Percentiles rank a stretch among this genome's conserved stretches.
Evolutionary conservation across 2,329 filamentous ascomycete genomes (phyloP).

Genomic region (Acarospora socialis): DNA sequence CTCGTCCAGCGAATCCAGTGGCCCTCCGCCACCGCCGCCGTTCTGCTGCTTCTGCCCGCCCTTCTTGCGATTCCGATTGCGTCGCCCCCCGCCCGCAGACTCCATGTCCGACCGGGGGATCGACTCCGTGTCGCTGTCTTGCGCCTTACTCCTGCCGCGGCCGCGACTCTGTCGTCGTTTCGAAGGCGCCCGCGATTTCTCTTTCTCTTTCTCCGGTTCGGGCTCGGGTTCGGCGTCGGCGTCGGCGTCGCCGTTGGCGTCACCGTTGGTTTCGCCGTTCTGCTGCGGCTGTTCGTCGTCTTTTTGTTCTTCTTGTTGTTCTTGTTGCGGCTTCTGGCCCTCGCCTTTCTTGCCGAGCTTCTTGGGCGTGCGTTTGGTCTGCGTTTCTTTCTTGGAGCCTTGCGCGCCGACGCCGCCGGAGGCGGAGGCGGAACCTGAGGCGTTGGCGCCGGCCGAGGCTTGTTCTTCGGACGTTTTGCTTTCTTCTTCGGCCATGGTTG

Average conservation of each 20-base stretch:
- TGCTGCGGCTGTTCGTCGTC: constrained; percentile 9
- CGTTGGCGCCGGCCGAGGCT: constrained; percentile 10
- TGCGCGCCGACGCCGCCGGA: constrained; percentile 9
- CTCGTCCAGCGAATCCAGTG: constrained; percentile 43
- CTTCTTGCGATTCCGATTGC: constrained; percentile 36
- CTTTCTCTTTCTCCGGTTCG: constrained; percentile 11
- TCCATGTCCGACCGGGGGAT: constrained; percentile 40
- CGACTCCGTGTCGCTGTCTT: constrained; percentile 39
- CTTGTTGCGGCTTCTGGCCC: constrained; percentile 12
- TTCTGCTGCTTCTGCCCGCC: constrained; percentile 31
- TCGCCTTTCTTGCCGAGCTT: constrained; percentile 10
- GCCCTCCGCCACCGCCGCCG: constrained; percentile 26
- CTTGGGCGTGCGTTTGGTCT: constrained; percentile 11
- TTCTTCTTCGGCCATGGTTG: constrained; percentile 12
- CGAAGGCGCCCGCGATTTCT: constrained; percentile 2
- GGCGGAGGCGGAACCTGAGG: constrained; percentile 10
- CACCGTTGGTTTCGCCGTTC: constrained; percentile 21
- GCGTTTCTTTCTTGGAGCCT: constrained; percentile 9
- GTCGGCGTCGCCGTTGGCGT: constrained; percentile 30
- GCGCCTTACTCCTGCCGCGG: constrained; percentile 27
- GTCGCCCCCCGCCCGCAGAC: constrained; percentile 36
- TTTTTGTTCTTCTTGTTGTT: constrained; percentile 14
- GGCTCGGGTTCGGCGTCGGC: constrained; percentile 21
- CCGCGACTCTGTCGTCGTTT: constrained; percentile 24
- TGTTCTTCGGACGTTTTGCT: constrained; percentile 7